These are phyloP conservation scores for Xylaria acuta DNA, from an alignment of 495 filamentous ascomycete genomes.

Conservation along the genomic window DNA sequence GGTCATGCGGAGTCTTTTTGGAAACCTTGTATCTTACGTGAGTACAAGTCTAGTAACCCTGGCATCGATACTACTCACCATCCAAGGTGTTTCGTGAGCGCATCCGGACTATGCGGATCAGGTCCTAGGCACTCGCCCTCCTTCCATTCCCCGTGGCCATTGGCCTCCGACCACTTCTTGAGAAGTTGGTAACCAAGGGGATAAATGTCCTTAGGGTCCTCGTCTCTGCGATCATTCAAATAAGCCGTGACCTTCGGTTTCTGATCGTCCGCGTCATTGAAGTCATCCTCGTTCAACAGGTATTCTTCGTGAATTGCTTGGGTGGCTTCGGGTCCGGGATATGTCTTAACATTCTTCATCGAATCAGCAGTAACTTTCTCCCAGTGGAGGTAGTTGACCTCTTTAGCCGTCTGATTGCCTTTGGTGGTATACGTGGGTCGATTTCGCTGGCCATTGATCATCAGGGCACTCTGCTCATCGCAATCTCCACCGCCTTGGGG, in stretches of 20 bases:
- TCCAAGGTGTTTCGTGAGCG: conserved; percentile 12
- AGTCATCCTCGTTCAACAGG: conserved; percentile 18
- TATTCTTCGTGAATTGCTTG: conserved; percentile 14
- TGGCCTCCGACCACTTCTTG: conserved; percentile 10
- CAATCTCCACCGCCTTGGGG: background rate
- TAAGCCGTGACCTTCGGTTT: background rate
- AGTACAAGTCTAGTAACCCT: background rate
- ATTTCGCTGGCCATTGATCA: background rate
- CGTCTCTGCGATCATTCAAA: conserved; percentile 12
- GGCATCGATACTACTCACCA: conserved; percentile 8
- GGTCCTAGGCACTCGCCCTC: conserved; percentile 8
- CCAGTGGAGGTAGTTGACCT: conserved; percentile 21
- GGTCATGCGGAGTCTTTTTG: background rate
- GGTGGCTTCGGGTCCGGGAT: background rate
- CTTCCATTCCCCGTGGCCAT: conserved; percentile 11
- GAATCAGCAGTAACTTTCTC: conserved; percentile 10
- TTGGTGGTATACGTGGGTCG: conserved; percentile 15
- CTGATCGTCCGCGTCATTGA: background rate
- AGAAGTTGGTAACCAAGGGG: conserved; percentile 11
- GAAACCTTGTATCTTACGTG: background rate
- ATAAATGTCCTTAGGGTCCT: background rate
- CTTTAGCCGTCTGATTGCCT: background rate
- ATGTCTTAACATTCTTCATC: background rate
- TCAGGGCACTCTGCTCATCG: background rate
- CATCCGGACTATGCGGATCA: conserved; percentile 6